Evolutionary conservation across 2,329 filamentous ascomycete species (phyloP).

Genomic region (Cercospora sp.): DNA sequence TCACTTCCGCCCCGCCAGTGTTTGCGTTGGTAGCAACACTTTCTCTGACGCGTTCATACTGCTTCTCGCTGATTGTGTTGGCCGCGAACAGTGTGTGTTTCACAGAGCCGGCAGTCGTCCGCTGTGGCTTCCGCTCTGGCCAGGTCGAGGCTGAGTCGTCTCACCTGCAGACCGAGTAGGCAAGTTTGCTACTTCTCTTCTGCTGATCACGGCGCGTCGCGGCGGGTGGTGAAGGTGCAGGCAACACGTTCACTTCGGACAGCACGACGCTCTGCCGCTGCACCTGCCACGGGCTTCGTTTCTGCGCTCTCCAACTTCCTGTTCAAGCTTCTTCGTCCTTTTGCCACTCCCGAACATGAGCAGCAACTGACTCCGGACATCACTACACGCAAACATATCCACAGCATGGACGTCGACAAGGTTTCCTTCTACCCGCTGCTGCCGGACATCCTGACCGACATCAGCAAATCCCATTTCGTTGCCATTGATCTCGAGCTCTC

Average conservation of each 20-base stretch:
- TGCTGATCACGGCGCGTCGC: slow-evolving; percentile 2
- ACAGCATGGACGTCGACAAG: slow-evolving; percentile 59
- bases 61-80: neutral
- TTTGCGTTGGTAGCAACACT: neutral
- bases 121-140: neutral
- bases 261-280: slow-evolving; percentile 2
- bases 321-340: slow-evolving; percentile 24
- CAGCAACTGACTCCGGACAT: slow-evolving; percentile 21
- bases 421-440: slow-evolving; percentile 53
- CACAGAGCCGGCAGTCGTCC: neutral
- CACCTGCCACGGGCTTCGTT: slow-evolving; percentile 24
- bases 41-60: neutral
- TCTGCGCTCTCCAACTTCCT: slow-evolving; percentile 22
- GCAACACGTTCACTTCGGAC: neutral
- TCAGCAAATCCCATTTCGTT: slow-evolving; percentile 62
- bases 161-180: slow-evolving; percentile 16
- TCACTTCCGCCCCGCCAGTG: neutral
- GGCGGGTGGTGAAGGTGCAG: slow-evolving; percentile 1
- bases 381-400: slow-evolving; percentile 20
- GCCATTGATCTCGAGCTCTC: slow-evolving; percentile 68
- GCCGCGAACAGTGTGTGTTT: neutral
- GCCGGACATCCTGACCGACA: slow-evolving; percentile 58
- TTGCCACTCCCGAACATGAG: slow-evolving; percentile 19
- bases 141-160: neutral
- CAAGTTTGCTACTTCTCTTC: slow-evolving; percentile 28